These are phyloP conservation scores for Penicillium crystallinum DNA, from an alignment of 495 filamentous ascomycete species.

Conservation along the genomic window DNA sequence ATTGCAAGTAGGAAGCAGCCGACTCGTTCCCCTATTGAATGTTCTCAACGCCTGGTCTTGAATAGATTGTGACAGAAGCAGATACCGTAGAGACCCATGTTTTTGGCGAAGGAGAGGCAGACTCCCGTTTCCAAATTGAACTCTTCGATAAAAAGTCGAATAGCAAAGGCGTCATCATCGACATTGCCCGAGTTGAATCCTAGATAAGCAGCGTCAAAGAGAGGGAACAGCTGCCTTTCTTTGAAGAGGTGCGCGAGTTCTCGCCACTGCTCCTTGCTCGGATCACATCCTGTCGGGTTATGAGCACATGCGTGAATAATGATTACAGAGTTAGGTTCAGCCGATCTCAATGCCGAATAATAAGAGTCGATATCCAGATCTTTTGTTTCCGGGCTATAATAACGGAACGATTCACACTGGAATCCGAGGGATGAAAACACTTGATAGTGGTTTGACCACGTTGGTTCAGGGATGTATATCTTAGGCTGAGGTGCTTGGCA, in stretches of 20 bases:
- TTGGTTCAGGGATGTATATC: conserved; percentile 30
- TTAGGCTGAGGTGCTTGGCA: conserved; percentile 14
- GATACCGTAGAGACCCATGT: conserved; percentile 44
- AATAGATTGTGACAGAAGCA: neutral
- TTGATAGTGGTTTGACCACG: conserved; percentile 39
- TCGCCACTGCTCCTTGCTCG: conserved; percentile 37
- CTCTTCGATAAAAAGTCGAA: conserved; percentile 33
- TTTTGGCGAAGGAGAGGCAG: conserved; percentile 42
- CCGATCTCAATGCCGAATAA: conserved; percentile 10
- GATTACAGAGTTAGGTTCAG: conserved; percentile 25
- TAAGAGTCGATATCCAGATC: conserved; percentile 21
- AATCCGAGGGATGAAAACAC: conserved; percentile 33
- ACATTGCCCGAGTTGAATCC: conserved; percentile 40
- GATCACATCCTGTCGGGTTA: conserved; percentile 44
- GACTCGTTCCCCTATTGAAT: conserved; percentile 24
- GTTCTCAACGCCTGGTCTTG: neutral
- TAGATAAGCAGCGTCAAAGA: conserved; percentile 44
- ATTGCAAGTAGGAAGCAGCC: conserved; percentile 19
- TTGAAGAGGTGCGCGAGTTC: conserved; percentile 30
- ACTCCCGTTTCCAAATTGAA: conserved; percentile 25
- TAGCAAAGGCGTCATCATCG: conserved; percentile 39
- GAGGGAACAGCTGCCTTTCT: conserved; percentile 28
- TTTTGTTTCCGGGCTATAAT: conserved; percentile 20
- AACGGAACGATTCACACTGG: conserved; percentile 18
- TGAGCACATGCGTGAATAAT: conserved; percentile 46